Conservation (phyloP, 495 filamentous ascomycete species). For the Talaromyces ruber region DNA sequence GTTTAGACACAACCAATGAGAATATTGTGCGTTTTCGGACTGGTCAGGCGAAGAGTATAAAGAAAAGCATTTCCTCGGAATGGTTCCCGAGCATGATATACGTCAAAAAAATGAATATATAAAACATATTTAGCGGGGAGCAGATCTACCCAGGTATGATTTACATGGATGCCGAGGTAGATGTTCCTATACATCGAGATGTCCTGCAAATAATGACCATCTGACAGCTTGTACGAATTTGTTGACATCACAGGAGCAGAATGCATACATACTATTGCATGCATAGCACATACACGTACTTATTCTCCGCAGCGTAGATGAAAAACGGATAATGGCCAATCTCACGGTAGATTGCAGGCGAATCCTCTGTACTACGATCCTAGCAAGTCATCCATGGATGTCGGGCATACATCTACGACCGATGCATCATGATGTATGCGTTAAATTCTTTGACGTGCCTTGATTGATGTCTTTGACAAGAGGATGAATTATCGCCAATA, state of each 20-base stretch:
- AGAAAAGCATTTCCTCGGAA: neutral
- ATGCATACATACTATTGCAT: neutral
- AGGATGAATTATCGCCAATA: neutral
- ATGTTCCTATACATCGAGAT: neutral
- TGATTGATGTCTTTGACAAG: neutral
- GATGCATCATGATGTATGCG: neutral
- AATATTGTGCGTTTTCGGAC: neutral
- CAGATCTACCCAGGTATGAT: neutral
- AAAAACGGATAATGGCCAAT: neutral
- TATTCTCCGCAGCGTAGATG: neutral
- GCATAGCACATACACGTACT: neutral
- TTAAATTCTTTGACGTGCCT: neutral
- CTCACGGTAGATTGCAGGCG: neutral
- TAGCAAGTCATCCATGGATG: neutral
- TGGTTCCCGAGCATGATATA: neutral
- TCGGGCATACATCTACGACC: neutral
- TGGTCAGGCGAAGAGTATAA: neutral
- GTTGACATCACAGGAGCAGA: neutral
- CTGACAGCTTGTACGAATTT: neutral
- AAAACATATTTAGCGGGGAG: neutral
- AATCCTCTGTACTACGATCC: neutral
- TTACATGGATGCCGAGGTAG: neutral
- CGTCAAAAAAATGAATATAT: neutral
- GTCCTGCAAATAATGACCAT: neutral
- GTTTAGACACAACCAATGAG: too few species aligned